Conservation (phyloP, 208 protist species). For the Crithidia thermophila region DNA sequence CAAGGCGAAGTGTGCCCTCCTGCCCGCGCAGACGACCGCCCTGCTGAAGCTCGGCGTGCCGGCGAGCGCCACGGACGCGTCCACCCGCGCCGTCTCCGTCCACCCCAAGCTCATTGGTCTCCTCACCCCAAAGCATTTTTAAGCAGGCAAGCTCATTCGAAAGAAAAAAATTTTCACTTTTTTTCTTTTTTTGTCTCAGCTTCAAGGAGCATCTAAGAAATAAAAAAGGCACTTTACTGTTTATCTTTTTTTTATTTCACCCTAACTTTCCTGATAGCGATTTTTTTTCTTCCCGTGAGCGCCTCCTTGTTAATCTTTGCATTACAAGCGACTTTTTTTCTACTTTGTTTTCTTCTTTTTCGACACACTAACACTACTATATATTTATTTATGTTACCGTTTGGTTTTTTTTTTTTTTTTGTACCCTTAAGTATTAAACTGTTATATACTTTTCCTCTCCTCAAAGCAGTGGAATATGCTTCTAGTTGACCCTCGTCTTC, state of each 20-base stretch:
- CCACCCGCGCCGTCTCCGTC: slow-evolving; percentile 6
- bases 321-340: slow-evolving; percentile 7
- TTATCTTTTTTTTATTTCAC: slow-evolving; percentile 15
- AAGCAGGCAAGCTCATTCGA: background rate
- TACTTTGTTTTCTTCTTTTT: background rate
- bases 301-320: background rate
- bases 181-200: slow-evolving; percentile 21
- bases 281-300: background rate
- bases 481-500: slow-evolving; percentile 2
- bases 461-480: background rate
- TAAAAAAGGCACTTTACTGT: slow-evolving; percentile 19
- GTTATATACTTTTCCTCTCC: background rate
- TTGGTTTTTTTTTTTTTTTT: slow-evolving; percentile 12
- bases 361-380: background rate
- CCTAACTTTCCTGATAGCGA: slow-evolving; percentile 10
- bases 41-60: slow-evolving; percentile 15
- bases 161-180: slow-evolving; percentile 16
- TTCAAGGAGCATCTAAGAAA: slow-evolving; percentile 14
- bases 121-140: slow-evolving; percentile 9
- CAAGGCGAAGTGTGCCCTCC: slow-evolving; percentile 23
- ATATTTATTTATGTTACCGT: background rate
- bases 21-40: slow-evolving; percentile 8
- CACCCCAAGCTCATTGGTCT: slow-evolving; percentile 24
- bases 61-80: background rate
- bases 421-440: background rate